Conservation (phyloP, 2,329 filamentous ascomycete species). For the Aureobasidium sp. region DNA sequence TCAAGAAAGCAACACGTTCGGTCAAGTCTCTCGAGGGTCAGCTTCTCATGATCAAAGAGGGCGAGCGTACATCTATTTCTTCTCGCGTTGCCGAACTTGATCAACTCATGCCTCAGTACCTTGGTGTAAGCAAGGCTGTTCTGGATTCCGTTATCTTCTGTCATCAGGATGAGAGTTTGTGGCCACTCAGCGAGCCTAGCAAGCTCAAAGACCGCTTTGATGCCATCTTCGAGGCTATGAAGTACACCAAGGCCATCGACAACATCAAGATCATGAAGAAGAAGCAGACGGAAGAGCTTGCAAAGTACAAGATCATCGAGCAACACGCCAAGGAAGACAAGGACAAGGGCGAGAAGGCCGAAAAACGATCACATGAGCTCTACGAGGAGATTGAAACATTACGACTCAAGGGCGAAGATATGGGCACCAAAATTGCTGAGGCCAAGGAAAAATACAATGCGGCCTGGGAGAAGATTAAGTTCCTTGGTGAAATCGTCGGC, state of each 20-base stretch:
- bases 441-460: slow-evolving; percentile 49
- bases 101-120: slow-evolving; percentile 71
- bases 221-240: slow-evolving; percentile 93
- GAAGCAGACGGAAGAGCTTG: slow-evolving; percentile 69
- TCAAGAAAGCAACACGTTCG: slow-evolving; percentile 70
- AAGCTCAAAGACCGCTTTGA: slow-evolving; percentile 91
- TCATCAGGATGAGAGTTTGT: slow-evolving; percentile 94
- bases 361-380: slow-evolving; percentile 59
- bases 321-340: slow-evolving; percentile 75
- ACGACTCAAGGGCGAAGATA: slow-evolving; percentile 18
- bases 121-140: slow-evolving; percentile 85
- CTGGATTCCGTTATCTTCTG: slow-evolving; percentile 96
- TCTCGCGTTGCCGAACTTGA: slow-evolving; percentile 76
- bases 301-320: slow-evolving; percentile 65
- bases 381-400: slow-evolving; percentile 38
- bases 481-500: slow-evolving; percentile 67
- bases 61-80: slow-evolving; percentile 72
- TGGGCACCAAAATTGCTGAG: slow-evolving; percentile 29
- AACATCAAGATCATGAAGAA: slow-evolving; percentile 86
- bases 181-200: slow-evolving; percentile 86
- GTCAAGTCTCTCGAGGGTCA: slow-evolving; percentile 82
- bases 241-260: slow-evolving; percentile 95
- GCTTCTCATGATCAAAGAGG: slow-evolving; percentile 67
- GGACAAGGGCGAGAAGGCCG: slow-evolving; percentile 66
- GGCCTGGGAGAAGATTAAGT: slow-evolving; percentile 65